Percentiles rank a stretch among this genome's conserved stretches.
Conservation (phyloP, 1,139 yeast species). For the Geotrichum histeridarum region DNA sequence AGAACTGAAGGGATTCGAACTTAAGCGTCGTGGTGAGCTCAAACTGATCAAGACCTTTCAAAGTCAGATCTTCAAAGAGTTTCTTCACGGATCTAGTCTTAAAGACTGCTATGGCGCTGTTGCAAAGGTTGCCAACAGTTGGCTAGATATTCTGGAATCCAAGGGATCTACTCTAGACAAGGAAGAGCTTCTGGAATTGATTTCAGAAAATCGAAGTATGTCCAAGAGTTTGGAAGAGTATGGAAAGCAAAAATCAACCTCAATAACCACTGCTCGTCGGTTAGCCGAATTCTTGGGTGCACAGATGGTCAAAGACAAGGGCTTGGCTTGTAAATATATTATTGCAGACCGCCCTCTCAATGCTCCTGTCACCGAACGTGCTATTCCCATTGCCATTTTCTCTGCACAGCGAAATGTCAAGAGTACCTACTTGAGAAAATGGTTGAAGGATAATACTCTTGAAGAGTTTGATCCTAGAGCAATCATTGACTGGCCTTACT, state of each 20-base stretch:
- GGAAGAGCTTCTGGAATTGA: conserved; percentile 86
- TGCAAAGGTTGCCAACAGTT: conserved; percentile 87
- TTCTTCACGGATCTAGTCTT: conserved; percentile 75
- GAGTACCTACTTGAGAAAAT: conserved; percentile 64
- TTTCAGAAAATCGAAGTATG: conserved; percentile 96
- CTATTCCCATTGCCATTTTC: conserved; percentile 93
- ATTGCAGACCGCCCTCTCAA: conserved; percentile 79
- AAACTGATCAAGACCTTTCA: conserved; percentile 92
- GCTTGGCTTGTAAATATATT: conserved; percentile 90
- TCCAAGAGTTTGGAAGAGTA: conserved; percentile 86
- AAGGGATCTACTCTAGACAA: conserved; percentile 86
- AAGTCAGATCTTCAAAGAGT: conserved; percentile 85
- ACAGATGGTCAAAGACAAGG: conserved; percentile 95
- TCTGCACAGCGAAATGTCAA: conserved; percentile 67
- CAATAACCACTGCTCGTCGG: conserved; percentile 90
- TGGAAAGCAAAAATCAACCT: conserved; percentile 85
- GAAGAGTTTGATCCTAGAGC: conserved; percentile 84
- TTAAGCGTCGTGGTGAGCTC: conserved; percentile 94
- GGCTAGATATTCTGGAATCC: conserved; percentile 90
- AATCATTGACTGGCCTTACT: conserved; percentile 91
- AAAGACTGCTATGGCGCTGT: conserved; percentile 83
- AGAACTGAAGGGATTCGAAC: conserved; percentile 92
- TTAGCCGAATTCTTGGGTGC: conserved; percentile 95
- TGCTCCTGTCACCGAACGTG: conserved; percentile 93
- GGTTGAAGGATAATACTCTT: conserved; percentile 77